A percentile compares a stretch with the other conserved stretches of the same genome.
Evolutionary conservation across 1,284 basidiomycete species (phyloP).

Genomic region (Boletellus dicymbophilus): DNA sequence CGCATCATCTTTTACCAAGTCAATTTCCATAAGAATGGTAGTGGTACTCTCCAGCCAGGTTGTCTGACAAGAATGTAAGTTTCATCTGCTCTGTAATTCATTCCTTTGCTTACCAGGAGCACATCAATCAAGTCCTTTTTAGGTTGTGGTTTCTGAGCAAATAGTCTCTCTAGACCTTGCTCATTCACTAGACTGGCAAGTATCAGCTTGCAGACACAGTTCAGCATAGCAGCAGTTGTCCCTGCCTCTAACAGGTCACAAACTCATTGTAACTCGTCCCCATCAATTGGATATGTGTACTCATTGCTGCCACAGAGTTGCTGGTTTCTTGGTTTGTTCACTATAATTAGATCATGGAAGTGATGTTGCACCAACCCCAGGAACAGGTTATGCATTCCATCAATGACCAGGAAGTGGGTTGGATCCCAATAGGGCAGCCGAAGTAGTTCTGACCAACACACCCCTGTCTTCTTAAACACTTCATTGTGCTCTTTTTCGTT

Average conservation of each 20-base stretch:
- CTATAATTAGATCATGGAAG: conserved; percentile 9
- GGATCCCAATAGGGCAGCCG: conserved; percentile 41
- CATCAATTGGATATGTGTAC: neutral
- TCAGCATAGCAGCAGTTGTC: neutral
- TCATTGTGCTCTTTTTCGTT: neutral
- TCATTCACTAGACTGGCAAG: too few species aligned
- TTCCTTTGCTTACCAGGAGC: too few species aligned
- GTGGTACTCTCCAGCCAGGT: too few species aligned
- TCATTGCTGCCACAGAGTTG: neutral
- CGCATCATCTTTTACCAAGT: too few species aligned
- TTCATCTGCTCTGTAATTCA: too few species aligned
- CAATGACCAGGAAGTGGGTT: conserved; percentile 27
- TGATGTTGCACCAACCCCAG: conserved; percentile 1
- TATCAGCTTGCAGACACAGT: neutral
- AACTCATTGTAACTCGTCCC: neutral
- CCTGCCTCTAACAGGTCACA: neutral
- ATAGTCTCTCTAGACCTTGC: too few species aligned
- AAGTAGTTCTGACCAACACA: conserved; percentile 38
- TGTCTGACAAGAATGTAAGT: too few species aligned
- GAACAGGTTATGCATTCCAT: conserved; percentile 36
- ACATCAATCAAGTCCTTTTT: too few species aligned
- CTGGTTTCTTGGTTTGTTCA: conserved; percentile 6
- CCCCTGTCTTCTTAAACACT: neutral
- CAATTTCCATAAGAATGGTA: too few species aligned
- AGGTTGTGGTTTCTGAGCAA: too few species aligned